Evolutionary conservation across 768 basidiomycete species (phyloP), one percentile per base, ranked within the genome.

Genomic region (Lentinula lateritia): DNA sequence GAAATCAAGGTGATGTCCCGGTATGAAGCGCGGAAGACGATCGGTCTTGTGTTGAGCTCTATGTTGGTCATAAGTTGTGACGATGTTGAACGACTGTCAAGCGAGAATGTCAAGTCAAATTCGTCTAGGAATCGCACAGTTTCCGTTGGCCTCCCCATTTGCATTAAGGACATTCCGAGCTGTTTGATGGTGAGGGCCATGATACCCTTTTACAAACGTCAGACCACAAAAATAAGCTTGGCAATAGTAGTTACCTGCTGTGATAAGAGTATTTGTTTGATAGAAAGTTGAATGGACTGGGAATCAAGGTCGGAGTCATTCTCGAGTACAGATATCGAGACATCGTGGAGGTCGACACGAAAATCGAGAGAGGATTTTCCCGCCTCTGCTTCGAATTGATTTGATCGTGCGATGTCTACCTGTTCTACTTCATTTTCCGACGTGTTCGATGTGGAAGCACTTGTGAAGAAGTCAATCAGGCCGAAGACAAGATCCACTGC

Each of bases 11-110:
- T 85, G 71, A 98, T 92, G 70, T 99, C 97, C 18, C 93, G 85
- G 68, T 95, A 94, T 0, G 96, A 98, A n/a, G 93, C 93, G 28
- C 97, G 84, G 72, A 99, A 89, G 58, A 98, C 83, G 66, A 99
- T 82, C 1, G 95, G 90, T 63, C 92, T 89, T 28, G 86, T 76
- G 16, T 81, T 78, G n/a, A 95, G 70, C 69, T 97, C 95, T 62
- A 98, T 88, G 67, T 80, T 93, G 9, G 89, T 89, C 77, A 87
- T 88, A 65, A 89, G 85, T 56, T 90, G 86, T 12, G 74, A 79
- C 0, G 78, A 74, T n/a, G 83, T 80, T 36, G 90, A 81, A n/a
- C 92, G 87, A 64, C 81, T 92, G 72, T 98, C 95, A 61, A 97
- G 75, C 8, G 95, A 89, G 48, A 96, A 79, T 0, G 93, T 91